These are phyloP conservation scores for Ophiostoma himal-ulmi DNA, from an alignment of 2,329 filamentous ascomycete genomes.

Conservation along the genomic window DNA sequence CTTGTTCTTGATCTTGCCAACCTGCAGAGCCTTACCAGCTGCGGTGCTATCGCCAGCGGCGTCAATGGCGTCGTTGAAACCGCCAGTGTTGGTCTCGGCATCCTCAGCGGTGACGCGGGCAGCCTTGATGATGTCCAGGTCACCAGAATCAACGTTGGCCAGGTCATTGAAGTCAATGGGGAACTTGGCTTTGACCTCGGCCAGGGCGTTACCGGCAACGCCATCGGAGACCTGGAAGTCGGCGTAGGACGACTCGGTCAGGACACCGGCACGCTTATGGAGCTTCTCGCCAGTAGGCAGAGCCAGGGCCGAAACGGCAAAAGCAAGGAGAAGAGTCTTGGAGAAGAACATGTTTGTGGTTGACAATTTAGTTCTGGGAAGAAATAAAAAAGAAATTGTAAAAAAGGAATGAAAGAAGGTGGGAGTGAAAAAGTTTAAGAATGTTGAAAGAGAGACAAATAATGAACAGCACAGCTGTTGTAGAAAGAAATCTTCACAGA, in stretches of 20 bases:
- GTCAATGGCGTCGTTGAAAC: slow-evolving; percentile 50
- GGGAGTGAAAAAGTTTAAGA: neutral
- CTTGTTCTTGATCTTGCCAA: slow-evolving; percentile 57
- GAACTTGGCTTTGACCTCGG: slow-evolving; percentile 50
- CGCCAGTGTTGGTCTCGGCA: slow-evolving; percentile 46
- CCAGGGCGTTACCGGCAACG: slow-evolving; percentile 47
- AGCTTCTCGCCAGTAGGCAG: slow-evolving; percentile 28
- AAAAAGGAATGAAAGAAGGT: slow-evolving; percentile 4
- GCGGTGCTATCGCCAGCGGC: slow-evolving; percentile 39
- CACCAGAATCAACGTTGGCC: slow-evolving; percentile 41
- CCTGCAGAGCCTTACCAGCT: slow-evolving; percentile 42
- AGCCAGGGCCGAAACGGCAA: slow-evolving; percentile 35
- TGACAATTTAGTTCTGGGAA: slow-evolving; percentile 1
- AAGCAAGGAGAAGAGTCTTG: slow-evolving; percentile 36
- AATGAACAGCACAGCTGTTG: slow-evolving; percentile 26
- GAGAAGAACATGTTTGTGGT: slow-evolving; percentile 36
- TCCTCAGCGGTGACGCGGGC: slow-evolving; percentile 47
- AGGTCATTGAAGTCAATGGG: slow-evolving; percentile 44
- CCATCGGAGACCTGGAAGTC: slow-evolving; percentile 48
- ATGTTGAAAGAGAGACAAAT: slow-evolving; percentile 15
- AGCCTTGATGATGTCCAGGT: slow-evolving; percentile 46
- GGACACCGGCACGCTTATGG: slow-evolving; percentile 32
- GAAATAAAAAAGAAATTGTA: neutral
- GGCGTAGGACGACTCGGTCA: slow-evolving; percentile 32
- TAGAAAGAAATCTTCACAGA: slow-evolving; percentile 23